Evolutionary conservation across 2,329 filamentous ascomycete species (phyloP).

Genomic region (Claviceps sp.): DNA sequence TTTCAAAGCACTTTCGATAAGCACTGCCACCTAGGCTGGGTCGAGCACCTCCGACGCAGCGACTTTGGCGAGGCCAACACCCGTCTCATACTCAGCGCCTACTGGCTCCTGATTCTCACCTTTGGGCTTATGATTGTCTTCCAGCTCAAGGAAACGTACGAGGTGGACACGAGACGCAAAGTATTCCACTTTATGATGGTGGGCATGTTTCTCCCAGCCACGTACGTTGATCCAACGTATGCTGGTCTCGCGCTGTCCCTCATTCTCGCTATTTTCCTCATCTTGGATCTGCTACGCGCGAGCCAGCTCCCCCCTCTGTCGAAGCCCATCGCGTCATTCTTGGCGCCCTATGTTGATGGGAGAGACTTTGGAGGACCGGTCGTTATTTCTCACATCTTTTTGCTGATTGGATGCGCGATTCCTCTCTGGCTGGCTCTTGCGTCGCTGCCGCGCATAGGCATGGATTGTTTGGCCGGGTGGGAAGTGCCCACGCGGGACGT

Average conservation of each 20-base stretch:
- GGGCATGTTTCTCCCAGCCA: conserved; percentile 79
- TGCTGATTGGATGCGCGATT: conserved; percentile 88
- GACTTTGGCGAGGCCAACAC: conserved; percentile 66
- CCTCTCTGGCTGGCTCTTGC: conserved; percentile 83
- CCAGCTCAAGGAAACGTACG: conserved; percentile 59
- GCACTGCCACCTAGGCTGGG: conserved; percentile 41
- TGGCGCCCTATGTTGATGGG: conserved; percentile 89
- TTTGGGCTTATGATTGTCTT: conserved; percentile 64
- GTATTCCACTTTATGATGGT: conserved; percentile 99
- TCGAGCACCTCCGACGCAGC: conserved; percentile 49
- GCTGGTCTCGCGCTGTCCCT: conserved; percentile 67
- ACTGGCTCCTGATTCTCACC: conserved; percentile 58
- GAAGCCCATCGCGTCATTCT: conserved; percentile 70
- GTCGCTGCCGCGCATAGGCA: conserved; percentile 44
- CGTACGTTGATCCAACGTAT: conserved; percentile 77
- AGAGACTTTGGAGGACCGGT: conserved; percentile 86
- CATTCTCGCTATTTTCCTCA: conserved; percentile 69
- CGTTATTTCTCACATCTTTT: conserved; percentile 90
- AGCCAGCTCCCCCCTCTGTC: conserved; percentile 85
- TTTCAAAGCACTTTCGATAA: conserved; percentile 12
- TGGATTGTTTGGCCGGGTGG: conserved; percentile 55
- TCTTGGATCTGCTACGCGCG: conserved; percentile 80
- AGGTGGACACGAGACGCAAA: conserved; percentile 91
- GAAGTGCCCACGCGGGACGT: conserved; percentile 61
- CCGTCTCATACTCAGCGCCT: conserved; percentile 60